These are phyloP conservation scores for Nicotiana obtusifolia DNA, from an alignment of 257 asterid genomes.

Conservation along the genomic window DNA sequence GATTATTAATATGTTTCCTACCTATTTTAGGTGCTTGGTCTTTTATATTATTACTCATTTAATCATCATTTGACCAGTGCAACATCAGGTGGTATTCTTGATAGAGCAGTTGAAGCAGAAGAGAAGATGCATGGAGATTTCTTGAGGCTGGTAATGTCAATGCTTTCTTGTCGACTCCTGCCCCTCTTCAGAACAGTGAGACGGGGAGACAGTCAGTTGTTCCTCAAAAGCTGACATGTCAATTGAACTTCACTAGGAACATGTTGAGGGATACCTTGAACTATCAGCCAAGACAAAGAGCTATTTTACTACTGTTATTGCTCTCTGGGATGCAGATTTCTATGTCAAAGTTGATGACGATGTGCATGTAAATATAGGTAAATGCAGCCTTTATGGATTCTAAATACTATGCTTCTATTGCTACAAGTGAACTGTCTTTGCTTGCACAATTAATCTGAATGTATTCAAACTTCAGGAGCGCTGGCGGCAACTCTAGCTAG, in stretches of 20 bases:
- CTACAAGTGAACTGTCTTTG: neutral
- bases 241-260: conserved; percentile 38
- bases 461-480: conserved; percentile 26
- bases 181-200: neutral
- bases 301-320: conserved; percentile 65
- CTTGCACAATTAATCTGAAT: neutral
- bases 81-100: conserved; percentile 84
- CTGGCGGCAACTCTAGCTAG: conserved; percentile 51
- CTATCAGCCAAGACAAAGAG: conserved; percentile 78
- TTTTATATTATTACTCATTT: neutral
- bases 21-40: neutral
- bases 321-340: conserved; percentile 82
- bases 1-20: neutral
- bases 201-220: neutral
- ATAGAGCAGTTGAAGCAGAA: conserved; percentile 85
- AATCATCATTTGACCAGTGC: conserved; percentile 36
- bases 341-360: conserved; percentile 89
- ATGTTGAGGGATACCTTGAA: conserved; percentile 86
- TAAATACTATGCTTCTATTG: neutral
- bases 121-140: conserved; percentile 74
- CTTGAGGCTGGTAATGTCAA: conserved; percentile 56
- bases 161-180: neutral
- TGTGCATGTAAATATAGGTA: conserved; percentile 81
- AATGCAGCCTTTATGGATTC: neutral
- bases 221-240: neutral